A percentile compares a stretch with the other conserved stretches of the same genome.
phyloP scores from a whole-genome alignment of 2,329 filamentous ascomycete genomes.

The Samsoniella hepiali region DNA sequence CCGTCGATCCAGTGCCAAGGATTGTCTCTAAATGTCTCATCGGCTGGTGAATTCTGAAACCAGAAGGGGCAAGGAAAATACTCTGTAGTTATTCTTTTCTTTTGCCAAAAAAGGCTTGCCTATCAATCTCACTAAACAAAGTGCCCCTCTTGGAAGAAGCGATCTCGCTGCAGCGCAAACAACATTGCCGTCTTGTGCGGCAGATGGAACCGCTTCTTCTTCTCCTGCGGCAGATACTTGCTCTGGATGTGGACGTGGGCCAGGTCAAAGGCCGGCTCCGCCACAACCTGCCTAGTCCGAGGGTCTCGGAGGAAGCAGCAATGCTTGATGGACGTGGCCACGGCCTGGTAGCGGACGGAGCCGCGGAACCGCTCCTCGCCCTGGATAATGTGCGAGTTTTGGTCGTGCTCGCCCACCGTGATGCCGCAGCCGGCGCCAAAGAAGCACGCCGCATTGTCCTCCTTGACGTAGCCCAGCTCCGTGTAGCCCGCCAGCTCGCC shows the following conservation, averaged over 20 bases:
- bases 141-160: constrained; percentile 29
- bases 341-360: constrained; percentile 28
- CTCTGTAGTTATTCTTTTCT: too few species aligned
- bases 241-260: constrained; percentile 26
- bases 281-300: constrained; percentile 27
- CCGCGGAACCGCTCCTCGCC: constrained; percentile 29
- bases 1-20: too few species aligned
- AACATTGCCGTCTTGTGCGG: constrained; percentile 30
- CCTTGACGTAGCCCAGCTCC: constrained; percentile 28
- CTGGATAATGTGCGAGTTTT: constrained; percentile 28
- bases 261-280: constrained; percentile 26
- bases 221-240: constrained; percentile 27
- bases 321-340: constrained; percentile 29
- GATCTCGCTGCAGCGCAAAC: constrained; percentile 28
- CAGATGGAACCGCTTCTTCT: constrained; percentile 29
- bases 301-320: constrained; percentile 28
- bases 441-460: constrained; percentile 30
- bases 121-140: constrained; percentile 20
- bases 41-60: too few species aligned
- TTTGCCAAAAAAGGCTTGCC: too few species aligned
- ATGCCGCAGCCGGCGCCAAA: constrained; percentile 27
- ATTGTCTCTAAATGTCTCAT: too few species aligned
- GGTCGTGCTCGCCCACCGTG: constrained; percentile 28
- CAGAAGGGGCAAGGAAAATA: too few species aligned
- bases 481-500: constrained; percentile 28